A percentile compares a stretch with the other conserved stretches of the same genome.
Conservation (phyloP, 305 asterid species). For the Rubia tinctorum region DNA sequence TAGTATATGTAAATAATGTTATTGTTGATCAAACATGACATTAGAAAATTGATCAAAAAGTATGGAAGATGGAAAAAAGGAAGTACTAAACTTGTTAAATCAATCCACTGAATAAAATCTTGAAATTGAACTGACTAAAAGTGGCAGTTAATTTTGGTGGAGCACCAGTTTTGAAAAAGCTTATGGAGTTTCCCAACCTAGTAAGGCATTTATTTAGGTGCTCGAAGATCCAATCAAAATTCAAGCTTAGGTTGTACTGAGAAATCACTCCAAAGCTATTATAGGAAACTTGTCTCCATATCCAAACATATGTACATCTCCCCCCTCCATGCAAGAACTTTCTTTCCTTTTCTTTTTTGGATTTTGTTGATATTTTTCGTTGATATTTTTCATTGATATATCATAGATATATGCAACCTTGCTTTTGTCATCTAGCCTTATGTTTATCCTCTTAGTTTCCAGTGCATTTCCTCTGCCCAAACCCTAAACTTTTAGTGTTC, state of each 20-base stretch:
- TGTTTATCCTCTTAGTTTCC: constrained; percentile 5
- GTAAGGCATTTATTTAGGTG: constrained; percentile 9
- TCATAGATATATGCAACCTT: constrained; percentile 3
- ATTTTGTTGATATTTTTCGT: neutral
- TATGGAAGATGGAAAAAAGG: too few relatives aligned
- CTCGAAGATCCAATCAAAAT: constrained; percentile 16
- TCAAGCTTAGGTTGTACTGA: constrained; percentile 2
- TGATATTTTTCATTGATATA: too few relatives aligned
- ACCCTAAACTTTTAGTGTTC: constrained; percentile 14
- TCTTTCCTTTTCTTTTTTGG: neutral
- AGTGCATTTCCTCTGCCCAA: constrained; percentile 13
- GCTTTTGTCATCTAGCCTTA: constrained; percentile 9
- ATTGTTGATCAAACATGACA: too few relatives aligned
- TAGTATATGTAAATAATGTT: too few relatives aligned
- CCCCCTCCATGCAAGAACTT: constrained; percentile 14
- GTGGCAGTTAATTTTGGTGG: constrained; percentile 7
- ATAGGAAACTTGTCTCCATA: constrained; percentile 13
- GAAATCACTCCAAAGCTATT: constrained; percentile 6
- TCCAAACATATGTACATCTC: neutral
- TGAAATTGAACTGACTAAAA: neutral
- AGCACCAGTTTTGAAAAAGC: constrained; percentile 6
- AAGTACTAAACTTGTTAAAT: too few relatives aligned
- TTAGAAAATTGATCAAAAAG: too few relatives aligned
- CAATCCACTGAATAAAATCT: neutral
- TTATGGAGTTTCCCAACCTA: constrained; percentile 8